phyloP scores from a whole-genome alignment of 164 flowering plant species.

The Taxillus chinensis region DNA sequence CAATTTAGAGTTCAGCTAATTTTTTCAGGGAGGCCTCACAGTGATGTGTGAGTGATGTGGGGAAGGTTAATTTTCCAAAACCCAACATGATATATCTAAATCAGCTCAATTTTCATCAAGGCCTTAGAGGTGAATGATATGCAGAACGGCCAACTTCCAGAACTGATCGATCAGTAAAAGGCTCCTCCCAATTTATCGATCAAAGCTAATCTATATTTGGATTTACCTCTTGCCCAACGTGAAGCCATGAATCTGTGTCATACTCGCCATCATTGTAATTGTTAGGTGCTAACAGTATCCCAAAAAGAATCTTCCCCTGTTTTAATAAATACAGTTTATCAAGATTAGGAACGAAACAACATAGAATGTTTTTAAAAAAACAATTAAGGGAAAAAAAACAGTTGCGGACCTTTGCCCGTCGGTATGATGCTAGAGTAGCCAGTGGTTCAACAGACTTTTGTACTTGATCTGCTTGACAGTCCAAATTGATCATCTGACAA shows the following conservation, averaged over 20 bases:
- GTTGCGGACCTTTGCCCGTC: slow-evolving; percentile 61
- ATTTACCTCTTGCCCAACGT: slow-evolving; percentile 45
- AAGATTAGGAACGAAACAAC: background rate
- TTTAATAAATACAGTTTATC: background rate
- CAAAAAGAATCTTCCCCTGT: slow-evolving; percentile 78
- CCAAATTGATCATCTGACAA: slow-evolving; percentile 79
- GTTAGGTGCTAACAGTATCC: slow-evolving; percentile 51
- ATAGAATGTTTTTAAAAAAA: background rate
- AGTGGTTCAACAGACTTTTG: slow-evolving; percentile 65
- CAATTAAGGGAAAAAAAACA: background rate
- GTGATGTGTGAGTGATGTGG: no score
- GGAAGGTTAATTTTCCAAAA: no score
- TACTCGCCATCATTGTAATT: slow-evolving; percentile 2
- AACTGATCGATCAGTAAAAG: no score
- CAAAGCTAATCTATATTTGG: slow-evolving; percentile 16
- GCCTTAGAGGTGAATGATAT: no score
- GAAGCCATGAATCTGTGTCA: slow-evolving; percentile 26
- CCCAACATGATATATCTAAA: no score
- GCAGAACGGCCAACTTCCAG: no score
- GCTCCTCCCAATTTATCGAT: no score
- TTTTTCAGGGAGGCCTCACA: no score
- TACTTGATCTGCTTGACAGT: slow-evolving; percentile 24
- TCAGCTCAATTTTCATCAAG: no score
- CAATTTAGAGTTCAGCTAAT: no score
- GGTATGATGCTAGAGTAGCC: slow-evolving; percentile 80